Percentiles rank a stretch among this genome's conserved stretches.
Conservation (phyloP, 768 basidiomycete species). For the Thelephora ganbajun region DNA sequence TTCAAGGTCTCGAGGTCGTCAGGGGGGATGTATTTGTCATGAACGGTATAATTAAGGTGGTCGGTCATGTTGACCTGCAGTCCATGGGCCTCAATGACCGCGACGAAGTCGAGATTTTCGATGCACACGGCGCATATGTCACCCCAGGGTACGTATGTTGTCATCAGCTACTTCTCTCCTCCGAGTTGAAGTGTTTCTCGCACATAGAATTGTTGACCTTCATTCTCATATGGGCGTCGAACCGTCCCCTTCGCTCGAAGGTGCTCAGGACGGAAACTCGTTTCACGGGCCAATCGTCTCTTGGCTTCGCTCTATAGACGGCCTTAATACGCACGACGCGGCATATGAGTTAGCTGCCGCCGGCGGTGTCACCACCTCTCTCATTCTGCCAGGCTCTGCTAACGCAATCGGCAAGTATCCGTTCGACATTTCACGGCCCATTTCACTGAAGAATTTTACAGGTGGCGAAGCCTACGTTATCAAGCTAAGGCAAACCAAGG, state of each 20-base stretch:
- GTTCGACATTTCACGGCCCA: neutral
- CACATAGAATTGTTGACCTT: slow-evolving; percentile 31
- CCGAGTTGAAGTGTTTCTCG: neutral
- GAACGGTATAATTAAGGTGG: slow-evolving; percentile 43
- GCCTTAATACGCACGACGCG: slow-evolving; percentile 59
- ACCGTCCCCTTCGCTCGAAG: slow-evolving; percentile 13
- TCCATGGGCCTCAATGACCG: neutral
- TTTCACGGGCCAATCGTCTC: slow-evolving; percentile 34
- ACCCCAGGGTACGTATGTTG: slow-evolving; percentile 27
- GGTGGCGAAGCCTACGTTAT: slow-evolving; percentile 72
- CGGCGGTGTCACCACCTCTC: slow-evolving; percentile 63
- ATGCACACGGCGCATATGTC: slow-evolving; percentile 55
- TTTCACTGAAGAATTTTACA: slow-evolving; percentile 10
- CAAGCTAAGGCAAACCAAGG: slow-evolving; percentile 56
- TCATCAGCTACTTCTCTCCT: neutral
- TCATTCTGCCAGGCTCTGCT: slow-evolving; percentile 61
- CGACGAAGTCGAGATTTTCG: slow-evolving; percentile 23
- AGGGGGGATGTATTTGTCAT: slow-evolving; percentile 50
- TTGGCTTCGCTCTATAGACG: slow-evolving; percentile 60
- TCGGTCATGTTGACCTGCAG: slow-evolving; percentile 24
- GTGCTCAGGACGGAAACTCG: slow-evolving; percentile 45
- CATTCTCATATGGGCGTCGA: slow-evolving; percentile 44
- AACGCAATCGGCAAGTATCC: slow-evolving; percentile 37
- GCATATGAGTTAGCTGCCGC: slow-evolving; percentile 42
- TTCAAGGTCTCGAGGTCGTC: slow-evolving; percentile 40